Evolutionary conservation across 2,329 filamentous ascomycete species (phyloP).

Genomic region (Penicillium hesseltinei): DNA sequence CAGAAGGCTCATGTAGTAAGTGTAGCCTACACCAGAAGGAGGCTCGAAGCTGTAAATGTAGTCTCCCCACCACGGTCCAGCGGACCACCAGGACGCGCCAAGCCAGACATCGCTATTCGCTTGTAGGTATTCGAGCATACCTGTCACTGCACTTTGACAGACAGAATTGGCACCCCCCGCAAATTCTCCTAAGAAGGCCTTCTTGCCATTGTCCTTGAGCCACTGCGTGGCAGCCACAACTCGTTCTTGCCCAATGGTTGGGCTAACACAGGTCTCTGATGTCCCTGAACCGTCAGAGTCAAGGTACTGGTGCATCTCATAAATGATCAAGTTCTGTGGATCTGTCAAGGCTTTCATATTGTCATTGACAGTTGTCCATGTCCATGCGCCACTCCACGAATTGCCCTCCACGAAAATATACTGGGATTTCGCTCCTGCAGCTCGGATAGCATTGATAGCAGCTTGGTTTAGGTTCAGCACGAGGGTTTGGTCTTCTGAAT

Average conservation of each 20-base stretch:
- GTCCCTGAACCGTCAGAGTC: constrained; percentile 57
- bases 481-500: constrained; percentile 60
- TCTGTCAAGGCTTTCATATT: constrained; percentile 52
- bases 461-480: constrained; percentile 63
- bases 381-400: constrained; percentile 48
- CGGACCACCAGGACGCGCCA: constrained; percentile 58
- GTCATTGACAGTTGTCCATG: constrained; percentile 48
- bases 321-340: constrained; percentile 54
- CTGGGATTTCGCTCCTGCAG: constrained; percentile 56
- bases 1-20: constrained; percentile 29
- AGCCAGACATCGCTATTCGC: constrained; percentile 59
- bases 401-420: constrained; percentile 61
- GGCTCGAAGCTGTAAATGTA: constrained; percentile 38
- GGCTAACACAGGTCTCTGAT: constrained; percentile 49
- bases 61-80: constrained; percentile 58
- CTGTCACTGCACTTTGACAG: constrained; percentile 54
- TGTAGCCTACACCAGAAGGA: constrained; percentile 28
- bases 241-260: constrained; percentile 54
- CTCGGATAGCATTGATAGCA: constrained; percentile 62
- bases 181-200: constrained; percentile 58
- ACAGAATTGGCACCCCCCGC: constrained; percentile 46
- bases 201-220: constrained; percentile 57
- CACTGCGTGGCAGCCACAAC: constrained; percentile 44
- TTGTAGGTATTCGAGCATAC: constrained; percentile 53
- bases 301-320: constrained; percentile 64